phyloP scores from a whole-genome alignment of 2,329 filamentous ascomycete genomes.

The Aspergillus melleus region DNA sequence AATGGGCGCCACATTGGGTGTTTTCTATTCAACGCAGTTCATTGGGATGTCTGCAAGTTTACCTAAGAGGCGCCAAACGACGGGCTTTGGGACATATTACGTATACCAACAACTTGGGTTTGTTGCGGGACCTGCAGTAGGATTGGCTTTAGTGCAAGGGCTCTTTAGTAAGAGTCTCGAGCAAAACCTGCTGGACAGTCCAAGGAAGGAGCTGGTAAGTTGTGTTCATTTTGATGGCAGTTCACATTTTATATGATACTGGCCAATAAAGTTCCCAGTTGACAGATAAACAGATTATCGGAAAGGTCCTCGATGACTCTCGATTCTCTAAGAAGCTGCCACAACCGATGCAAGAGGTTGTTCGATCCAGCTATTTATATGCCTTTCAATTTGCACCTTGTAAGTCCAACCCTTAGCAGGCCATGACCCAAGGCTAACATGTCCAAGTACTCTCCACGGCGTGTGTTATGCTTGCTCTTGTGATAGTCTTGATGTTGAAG shows the following conservation, averaged over 20 bases:
- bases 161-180: conserved; percentile 12
- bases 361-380: conserved; percentile 14
- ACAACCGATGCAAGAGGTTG: conserved; percentile 4
- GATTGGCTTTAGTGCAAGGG: conserved; percentile 12
- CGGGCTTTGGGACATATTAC: conserved; percentile 19
- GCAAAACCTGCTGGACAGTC: neutral
- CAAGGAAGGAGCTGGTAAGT: conserved; percentile 1
- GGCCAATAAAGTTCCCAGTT: neutral
- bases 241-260: neutral
- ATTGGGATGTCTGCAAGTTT: conserved; percentile 15
- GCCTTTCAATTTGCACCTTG: conserved; percentile 13
- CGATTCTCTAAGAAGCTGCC: conserved; percentile 12
- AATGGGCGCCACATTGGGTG: conserved; percentile 13
- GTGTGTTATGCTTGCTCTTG: neutral
- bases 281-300: conserved; percentile 13
- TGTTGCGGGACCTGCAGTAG: conserved; percentile 19
- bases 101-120: conserved; percentile 24
- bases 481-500: neutral
- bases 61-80: conserved; percentile 8
- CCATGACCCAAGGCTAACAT: neutral
- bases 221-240: neutral
- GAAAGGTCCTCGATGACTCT: conserved; percentile 11
- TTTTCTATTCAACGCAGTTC: conserved; percentile 21
- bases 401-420: conserved; percentile 1
- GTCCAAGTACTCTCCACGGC: neutral